Evolutionary conservation across 805 yeast species (phyloP).

Genomic region (Wickerhamiella qilinensis): DNA sequence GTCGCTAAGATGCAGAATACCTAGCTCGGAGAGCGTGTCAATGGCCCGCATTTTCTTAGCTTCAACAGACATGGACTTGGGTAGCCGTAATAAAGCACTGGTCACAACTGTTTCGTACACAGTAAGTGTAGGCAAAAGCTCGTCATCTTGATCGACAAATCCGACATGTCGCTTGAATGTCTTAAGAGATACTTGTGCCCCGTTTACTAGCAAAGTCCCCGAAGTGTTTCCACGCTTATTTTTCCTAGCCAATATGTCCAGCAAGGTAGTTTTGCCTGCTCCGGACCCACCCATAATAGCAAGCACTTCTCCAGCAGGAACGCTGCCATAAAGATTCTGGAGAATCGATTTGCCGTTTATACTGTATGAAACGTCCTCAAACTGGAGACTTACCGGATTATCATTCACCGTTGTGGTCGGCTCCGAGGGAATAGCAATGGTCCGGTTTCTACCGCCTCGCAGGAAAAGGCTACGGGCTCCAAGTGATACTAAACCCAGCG

Average conservation of each 20-base stretch:
- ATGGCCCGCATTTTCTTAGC: constrained; percentile 66
- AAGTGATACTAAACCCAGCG: constrained; percentile 7
- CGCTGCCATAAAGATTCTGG: constrained; percentile 53
- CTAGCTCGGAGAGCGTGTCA: constrained; percentile 71
- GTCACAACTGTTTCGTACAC: constrained; percentile 91
- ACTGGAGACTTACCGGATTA: constrained; percentile 57
- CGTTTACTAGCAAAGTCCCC: constrained; percentile 68
- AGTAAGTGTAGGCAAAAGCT: constrained; percentile 76
- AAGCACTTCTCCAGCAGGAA: constrained; percentile 71
- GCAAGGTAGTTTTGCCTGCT: constrained; percentile 89
- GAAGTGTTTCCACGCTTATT: constrained; percentile 54
- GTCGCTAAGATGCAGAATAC: constrained; percentile 72
- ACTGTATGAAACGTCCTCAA: constrained; percentile 55
- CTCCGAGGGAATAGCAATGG: constrained; percentile 3
- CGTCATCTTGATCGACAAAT: constrained; percentile 93
- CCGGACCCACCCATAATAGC: constrained; percentile 99
- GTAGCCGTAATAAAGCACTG: constrained; percentile 78
- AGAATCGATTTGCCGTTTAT: constrained; percentile 38
- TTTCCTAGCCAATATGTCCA: constrained; percentile 84
- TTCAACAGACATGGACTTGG: constrained; percentile 55
- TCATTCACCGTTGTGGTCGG: constrained; percentile 6
- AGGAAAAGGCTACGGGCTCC: constrained; percentile 4
- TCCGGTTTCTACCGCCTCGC: neutral
- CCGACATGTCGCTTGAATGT: constrained; percentile 53
- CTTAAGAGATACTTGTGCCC: constrained; percentile 25